Conservation (phyloP, 2,329 filamentous ascomycete genomes). For the Microdochium trichocladiopsis region DNA sequence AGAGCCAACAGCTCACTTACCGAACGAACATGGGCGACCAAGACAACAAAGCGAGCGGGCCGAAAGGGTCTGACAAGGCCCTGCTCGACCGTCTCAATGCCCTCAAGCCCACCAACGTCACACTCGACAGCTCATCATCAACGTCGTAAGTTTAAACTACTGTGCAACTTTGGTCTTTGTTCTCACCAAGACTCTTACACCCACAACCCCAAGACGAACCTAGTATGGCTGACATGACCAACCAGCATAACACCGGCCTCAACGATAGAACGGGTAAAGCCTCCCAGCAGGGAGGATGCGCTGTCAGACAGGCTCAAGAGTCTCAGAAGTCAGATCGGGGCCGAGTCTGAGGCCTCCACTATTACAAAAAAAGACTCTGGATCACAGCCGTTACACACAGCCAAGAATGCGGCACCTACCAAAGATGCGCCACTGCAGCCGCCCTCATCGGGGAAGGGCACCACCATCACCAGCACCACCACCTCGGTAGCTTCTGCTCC, state of each 20-base stretch:
- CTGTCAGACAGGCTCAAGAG: constrained; percentile 44
- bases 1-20: no score
- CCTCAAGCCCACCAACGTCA: constrained; percentile 32
- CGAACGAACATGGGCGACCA: constrained; percentile 10
- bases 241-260: constrained; percentile 16
- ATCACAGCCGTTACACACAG: neutral
- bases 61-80: constrained; percentile 29
- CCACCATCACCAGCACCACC: no score
- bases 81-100: constrained; percentile 49
- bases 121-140: constrained; percentile 21
- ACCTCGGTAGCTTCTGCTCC: no score
- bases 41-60: neutral
- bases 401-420: neutral
- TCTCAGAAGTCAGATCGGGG: constrained; percentile 33
- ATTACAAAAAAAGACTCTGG: neutral
- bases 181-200: no score
- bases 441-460: no score
- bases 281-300: constrained; percentile 40
- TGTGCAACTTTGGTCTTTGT: no score
- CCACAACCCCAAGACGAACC: no score
- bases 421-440: neutral
- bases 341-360: constrained; percentile 5
- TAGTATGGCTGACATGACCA: constrained; percentile 16
- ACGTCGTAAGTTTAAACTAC: neutral
- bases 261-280: constrained; percentile 32